Base-by-base conservation (phyloP, 202 grass and related monocot genomes). In the Sporobolus alterniflorus region DNA sequence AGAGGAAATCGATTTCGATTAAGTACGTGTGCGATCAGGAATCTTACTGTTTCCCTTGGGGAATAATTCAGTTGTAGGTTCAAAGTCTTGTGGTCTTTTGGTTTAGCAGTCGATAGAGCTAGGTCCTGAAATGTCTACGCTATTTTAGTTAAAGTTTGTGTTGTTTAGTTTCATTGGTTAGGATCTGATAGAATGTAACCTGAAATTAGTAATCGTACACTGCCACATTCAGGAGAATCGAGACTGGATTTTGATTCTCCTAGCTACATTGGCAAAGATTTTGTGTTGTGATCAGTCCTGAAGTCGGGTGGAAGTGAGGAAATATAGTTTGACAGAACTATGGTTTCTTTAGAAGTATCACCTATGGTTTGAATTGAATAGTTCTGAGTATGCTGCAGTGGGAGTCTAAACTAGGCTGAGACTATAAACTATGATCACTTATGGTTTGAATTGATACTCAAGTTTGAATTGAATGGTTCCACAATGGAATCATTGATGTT, bases 31-130 rank as follows among this genome's bases (percentile, higher is more conserved):
- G 64, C 29, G 39, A 71, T 5, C 22, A 57, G 64, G 24, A 9
- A 24, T 49, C 29, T 18, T 15, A 17, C 50, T 49, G 42, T 18
- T 51, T 26, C 22, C 16, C 24, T 55, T 40, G 28, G 74, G 25
- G 32, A 59, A 88, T 69, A 59, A 88, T 69, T 80, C 15, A 41
- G 20, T 25, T 75, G 61, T 40, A 83, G 29, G 66, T 78, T 56
- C 63, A 29, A 24, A 42, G 25, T 55, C 49, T 39, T 18, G 42
- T 16, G 9, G 16, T 1, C 17, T 57, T 76, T 66, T 16, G 20
- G 21, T 55, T 55, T 34, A 24, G 17, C 31, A 32, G 57, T 22
- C 33, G 17, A 55, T 12, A 11, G 47, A 5, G n/a, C 24, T 42
- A 67, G 51, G 41, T 65, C 24, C 75, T 2, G 14, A 69, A 69